Evolutionary conservation across 257 asterid species (phyloP), one percentile per base, ranked within the genome.

Genomic region (Gentiana dahurica): DNA sequence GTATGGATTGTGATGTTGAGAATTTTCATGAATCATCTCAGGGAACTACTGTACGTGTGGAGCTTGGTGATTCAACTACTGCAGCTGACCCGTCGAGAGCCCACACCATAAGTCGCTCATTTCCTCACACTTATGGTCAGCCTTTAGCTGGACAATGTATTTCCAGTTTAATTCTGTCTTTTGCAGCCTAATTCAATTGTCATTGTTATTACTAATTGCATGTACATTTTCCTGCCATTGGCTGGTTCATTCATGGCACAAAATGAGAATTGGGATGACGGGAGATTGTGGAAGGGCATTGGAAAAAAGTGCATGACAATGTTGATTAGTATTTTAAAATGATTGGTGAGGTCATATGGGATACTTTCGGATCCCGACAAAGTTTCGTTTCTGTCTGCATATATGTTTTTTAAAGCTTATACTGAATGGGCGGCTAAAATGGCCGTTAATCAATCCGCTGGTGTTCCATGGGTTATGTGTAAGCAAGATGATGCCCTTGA

Each of bases 331-430:
- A 88, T 51, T 92, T 92, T 81, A 92, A 92, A 75, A 67, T 85
- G 65, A 88, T 92, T 32, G 97, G 97, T 54, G 98, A 88, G 76
- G 97, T 24, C 98, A 8, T 92, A 92, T 70, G 81, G 93, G 36
- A 81, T 88, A 34, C 95, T 92, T 58, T 92, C 97, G 15, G 93
- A 88, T 75, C 75, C 90, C 8, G 70, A 79, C 73, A 83, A 92
- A 94, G 98, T 87, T 65, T 15, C 50, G 36, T 50, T n/a, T 43
- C 24, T 59, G 36, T 24, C 13, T 58, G 36, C 50, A 55, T 35
- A 24, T 5, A 50, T 52, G 44, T 9, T 34, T 7, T 35, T 36
- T 44, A 36, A 47, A 34, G 34, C 24, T 24, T 24, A 24, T 24
- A 24, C 24, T 24, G 24, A 24, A 24, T 24, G 24, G 24, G 24